Base-by-base conservation (phyloP, 768 basidiomycete genomes). In the Lanmaoa rubissima region DNA sequence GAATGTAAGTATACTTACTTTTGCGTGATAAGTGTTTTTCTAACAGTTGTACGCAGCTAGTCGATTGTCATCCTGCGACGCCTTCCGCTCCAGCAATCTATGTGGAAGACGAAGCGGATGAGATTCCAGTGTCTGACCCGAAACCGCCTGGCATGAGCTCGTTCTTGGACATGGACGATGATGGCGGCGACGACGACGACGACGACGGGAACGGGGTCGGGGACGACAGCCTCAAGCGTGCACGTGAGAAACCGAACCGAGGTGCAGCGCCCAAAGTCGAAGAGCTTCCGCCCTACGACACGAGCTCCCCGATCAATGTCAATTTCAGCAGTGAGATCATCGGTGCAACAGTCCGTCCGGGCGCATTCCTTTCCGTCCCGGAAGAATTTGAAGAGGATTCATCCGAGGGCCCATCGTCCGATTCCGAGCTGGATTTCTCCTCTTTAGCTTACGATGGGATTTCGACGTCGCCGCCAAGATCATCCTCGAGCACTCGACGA, bases 81-180 rank as follows among this genome's bases (percentile, higher is more conserved):
- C 10, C 54, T 39, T 58, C 40, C 28, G 13, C 63, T 6, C 65
- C 58, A 2, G 51, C 63, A 16, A 67, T 68, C 5, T 51, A 24
- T 34, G 63, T 67, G 45, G 65, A 67, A 47, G 53, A 60, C 12
- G 66, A 68, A 52, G 50, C 50, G 2, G 34, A 36, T 3, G 52
- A 58, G 16, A n/a, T 34, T 31, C 54, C 64, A 0, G 26, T 6
- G n/a, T 36, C 52, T 16, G 64, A 50, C 0, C 49, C 50, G 19
- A 50, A 32, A 7, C 49, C 41, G 5, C 53, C 48, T 24, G 66
- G 58, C 1, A 56, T 44, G 51, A 58, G n/a, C 28, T 60, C 66
- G 6, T 63, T 61, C 38, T 48, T 63, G 43, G 40, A 55, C 26
- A 47, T 66, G 49, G 48, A 58, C 32, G 55, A 51, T 8, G 58